Percentiles rank a stretch among this genome's conserved stretches.
phyloP scores from a whole-genome alignment of 192 early-diverging fungal genomes.

The Entophlyctis luteolus region DNA sequence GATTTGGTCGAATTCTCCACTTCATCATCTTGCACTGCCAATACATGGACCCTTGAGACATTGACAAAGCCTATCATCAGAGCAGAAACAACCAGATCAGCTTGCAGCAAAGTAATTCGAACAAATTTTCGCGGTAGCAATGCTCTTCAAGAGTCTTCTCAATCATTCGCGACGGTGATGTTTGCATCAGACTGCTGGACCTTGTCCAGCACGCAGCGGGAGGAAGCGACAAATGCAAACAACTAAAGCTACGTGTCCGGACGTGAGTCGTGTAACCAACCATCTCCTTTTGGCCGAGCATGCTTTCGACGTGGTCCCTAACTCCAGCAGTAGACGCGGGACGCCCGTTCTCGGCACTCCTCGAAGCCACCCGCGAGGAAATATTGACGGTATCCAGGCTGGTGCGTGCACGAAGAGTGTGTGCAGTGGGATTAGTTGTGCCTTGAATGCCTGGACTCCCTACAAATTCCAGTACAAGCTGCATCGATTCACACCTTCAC shows the following conservation, averaged over 20 bases:
- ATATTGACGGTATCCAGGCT: conserved; percentile 76
- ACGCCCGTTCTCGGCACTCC: conserved; percentile 96
- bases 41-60: too few relatives aligned
- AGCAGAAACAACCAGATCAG: too few relatives aligned
- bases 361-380: conserved; percentile 92
- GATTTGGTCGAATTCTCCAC: conserved; percentile 98
- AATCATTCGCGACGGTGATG: conserved; percentile 95
- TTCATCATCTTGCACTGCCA: conserved; percentile 99
- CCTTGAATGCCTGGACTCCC: too few relatives aligned
- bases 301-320: conserved; percentile 95
- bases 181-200: conserved; percentile 89
- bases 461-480: too few relatives aligned
- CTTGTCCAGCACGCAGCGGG: too few relatives aligned
- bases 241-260: too few relatives aligned
- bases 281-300: conserved; percentile 98
- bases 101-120: too few relatives aligned
- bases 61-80: too few relatives aligned
- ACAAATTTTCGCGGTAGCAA: conserved; percentile 94
- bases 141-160: conserved; percentile 98
- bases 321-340: conserved; percentile 96
- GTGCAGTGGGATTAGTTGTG: too few relatives aligned
- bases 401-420: too few relatives aligned
- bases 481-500: too few relatives aligned
- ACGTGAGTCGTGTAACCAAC: conserved; percentile 51
- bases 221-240: too few relatives aligned